Conservation (phyloP, 192 early-diverging fungal species). For the Rhizoclosmatium globosum region DNA sequence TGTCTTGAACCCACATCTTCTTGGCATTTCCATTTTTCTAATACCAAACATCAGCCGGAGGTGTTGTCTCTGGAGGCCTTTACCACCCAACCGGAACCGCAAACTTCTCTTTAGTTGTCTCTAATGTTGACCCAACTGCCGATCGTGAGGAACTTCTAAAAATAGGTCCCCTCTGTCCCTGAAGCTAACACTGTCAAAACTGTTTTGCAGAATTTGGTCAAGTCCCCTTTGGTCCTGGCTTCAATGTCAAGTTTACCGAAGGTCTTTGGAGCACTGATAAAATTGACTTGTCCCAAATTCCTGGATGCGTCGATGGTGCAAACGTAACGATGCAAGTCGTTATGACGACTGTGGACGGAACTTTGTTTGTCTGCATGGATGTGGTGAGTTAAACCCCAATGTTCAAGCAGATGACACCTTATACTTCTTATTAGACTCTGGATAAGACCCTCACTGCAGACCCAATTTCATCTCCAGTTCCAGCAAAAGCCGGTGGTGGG, state of each 20-base stretch:
- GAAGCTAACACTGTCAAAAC: too few relatives aligned
- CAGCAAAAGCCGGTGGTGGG: background rate
- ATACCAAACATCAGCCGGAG: background rate
- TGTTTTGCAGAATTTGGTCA: conserved; percentile 33
- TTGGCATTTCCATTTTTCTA: conserved; percentile 27
- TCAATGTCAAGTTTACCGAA: background rate
- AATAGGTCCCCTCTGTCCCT: too few relatives aligned
- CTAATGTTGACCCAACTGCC: conserved; percentile 51
- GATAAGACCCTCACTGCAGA: background rate
- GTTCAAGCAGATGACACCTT: background rate
- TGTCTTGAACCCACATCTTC: too few relatives aligned
- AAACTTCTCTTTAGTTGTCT: conserved; percentile 49
- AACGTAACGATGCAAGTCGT: conserved; percentile 64
- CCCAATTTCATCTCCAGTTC: background rate
- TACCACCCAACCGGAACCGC: conserved; percentile 50
- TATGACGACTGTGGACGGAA: conserved; percentile 58
- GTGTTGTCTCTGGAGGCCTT: conserved; percentile 42
- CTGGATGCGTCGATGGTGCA: conserved; percentile 50
- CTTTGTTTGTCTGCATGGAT: conserved; percentile 52
- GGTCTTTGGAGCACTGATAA: conserved; percentile 45
- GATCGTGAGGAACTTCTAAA: too few relatives aligned
- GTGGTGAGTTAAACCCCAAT: conserved; percentile 3
- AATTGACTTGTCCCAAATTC: conserved; percentile 43
- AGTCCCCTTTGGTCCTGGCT: conserved; percentile 9
- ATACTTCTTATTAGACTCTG: background rate